Percentiles rank a stretch among this genome's conserved stretches.
phyloP scores from a whole-genome alignment of 148 eudicot genomes.

The Spergularia bocconei region DNA sequence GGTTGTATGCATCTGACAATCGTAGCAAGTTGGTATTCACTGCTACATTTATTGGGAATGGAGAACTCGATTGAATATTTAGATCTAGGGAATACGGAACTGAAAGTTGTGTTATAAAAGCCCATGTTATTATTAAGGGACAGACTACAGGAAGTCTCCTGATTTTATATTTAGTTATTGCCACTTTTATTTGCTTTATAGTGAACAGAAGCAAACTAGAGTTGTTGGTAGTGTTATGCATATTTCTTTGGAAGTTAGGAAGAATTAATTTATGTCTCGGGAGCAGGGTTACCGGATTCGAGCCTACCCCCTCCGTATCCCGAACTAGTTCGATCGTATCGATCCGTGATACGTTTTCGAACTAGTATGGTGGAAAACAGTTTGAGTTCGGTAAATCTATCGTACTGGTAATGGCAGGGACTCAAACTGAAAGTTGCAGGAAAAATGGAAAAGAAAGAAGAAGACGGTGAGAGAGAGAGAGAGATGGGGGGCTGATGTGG shows the following conservation, averaged over 20 bases:
- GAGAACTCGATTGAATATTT: background rate
- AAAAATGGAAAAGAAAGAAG: too few relatives aligned
- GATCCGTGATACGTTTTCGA: too few relatives aligned
- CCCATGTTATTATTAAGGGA: background rate
- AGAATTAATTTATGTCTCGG: background rate
- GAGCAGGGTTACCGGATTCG: too few relatives aligned
- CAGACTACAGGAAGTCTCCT: background rate
- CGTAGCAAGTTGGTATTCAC: background rate
- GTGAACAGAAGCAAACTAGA: background rate
- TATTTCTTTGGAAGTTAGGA: background rate
- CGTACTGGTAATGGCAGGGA: too few relatives aligned
- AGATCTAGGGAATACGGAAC: background rate
- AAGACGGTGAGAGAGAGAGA: too few relatives aligned
- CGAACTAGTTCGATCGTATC: too few relatives aligned
- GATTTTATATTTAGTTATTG: background rate
- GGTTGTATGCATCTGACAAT: background rate
- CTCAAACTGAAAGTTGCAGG: too few relatives aligned
- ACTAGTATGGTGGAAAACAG: too few relatives aligned
- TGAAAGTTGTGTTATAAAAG: background rate
- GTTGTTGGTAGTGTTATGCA: background rate
- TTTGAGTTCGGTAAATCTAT: too few relatives aligned
- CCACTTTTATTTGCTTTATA: background rate
- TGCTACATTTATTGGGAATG: background rate
- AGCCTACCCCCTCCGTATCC: too few relatives aligned
- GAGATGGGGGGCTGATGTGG: too few relatives aligned